A percentile compares a stretch with the other conserved stretches of the same genome.
phyloP scores from a whole-genome alignment of 345 rosid genomes.

The Euphorbia lathyris region DNA sequence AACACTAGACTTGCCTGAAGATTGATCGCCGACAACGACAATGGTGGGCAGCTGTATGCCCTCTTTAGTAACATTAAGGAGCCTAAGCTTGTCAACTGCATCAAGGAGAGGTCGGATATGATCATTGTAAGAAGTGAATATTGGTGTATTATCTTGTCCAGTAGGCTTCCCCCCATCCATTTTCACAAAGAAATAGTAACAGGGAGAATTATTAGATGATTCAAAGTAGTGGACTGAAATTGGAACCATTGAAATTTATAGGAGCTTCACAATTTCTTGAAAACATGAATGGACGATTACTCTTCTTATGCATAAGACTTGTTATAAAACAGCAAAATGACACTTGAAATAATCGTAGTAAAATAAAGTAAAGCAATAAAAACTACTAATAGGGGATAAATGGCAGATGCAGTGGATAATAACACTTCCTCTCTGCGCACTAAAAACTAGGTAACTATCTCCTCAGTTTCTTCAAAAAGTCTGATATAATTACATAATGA shows the following conservation, averaged over 20 bases:
- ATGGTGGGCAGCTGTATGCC: constrained; percentile 39
- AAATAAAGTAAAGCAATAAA: too few relatives aligned
- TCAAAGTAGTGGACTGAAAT: too few relatives aligned
- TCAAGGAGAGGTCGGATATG: constrained; percentile 47
- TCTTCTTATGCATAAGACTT: too few relatives aligned
- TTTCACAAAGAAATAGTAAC: too few relatives aligned
- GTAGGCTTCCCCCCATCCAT: neutral
- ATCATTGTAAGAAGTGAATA: constrained; percentile 36
- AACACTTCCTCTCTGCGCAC: neutral
- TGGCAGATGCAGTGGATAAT: neutral
- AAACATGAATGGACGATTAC: too few relatives aligned
- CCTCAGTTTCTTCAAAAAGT: neutral
- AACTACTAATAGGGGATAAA: neutral
- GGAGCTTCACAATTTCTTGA: neutral
- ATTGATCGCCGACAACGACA: constrained; percentile 36
- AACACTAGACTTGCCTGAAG: constrained; percentile 36
- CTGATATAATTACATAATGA: too few relatives aligned
- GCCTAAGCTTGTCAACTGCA: constrained; percentile 42
- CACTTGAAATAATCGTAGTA: too few relatives aligned
- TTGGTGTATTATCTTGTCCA: neutral
- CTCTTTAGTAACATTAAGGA: constrained; percentile 28
- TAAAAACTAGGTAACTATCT: neutral
- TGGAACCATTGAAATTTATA: neutral
- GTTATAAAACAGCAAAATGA: too few relatives aligned
- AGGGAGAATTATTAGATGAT: neutral